Evolutionary conservation across 129 eudicot genomes (phyloP).

Genomic region (Chrysanthemum seticuspe): DNA sequence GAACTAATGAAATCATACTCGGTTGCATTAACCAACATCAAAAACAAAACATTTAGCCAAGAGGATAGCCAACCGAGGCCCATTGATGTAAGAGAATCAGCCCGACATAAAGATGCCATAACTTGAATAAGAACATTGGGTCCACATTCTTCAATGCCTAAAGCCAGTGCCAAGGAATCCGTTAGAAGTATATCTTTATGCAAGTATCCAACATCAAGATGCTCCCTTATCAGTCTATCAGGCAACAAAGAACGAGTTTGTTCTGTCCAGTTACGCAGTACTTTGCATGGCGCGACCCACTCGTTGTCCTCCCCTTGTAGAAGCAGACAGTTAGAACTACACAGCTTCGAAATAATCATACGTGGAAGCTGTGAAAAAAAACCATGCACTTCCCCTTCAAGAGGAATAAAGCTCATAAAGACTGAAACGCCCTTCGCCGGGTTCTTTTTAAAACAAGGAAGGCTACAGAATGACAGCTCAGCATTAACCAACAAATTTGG

Average conservation of each 20-base stretch:
- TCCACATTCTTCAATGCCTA: slow-evolving; percentile 77
- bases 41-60: slow-evolving; percentile 57
- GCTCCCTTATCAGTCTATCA: slow-evolving; percentile 55
- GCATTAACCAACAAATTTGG: slow-evolving; percentile 70
- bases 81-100: slow-evolving; percentile 47
- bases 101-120: slow-evolving; percentile 44
- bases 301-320: slow-evolving; percentile 48
- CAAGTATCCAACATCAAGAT: slow-evolving; percentile 61
- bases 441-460: slow-evolving; percentile 57
- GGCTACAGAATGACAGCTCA: slow-evolving; percentile 56
- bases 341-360: slow-evolving; percentile 62
- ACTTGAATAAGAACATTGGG: slow-evolving; percentile 54
- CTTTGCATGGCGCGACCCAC: slow-evolving; percentile 84
- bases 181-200: slow-evolving; percentile 55
- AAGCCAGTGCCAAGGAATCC: slow-evolving; percentile 60
- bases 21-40: slow-evolving; percentile 34
- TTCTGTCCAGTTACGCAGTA: slow-evolving; percentile 59
- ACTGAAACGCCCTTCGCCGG: slow-evolving; percentile 64
- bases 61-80: slow-evolving; percentile 66
- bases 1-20: slow-evolving; percentile 39
- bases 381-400: slow-evolving; percentile 77
- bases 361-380: slow-evolving; percentile 76
- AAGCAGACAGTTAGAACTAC: slow-evolving; percentile 63
- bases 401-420: slow-evolving; percentile 77
- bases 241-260: slow-evolving; percentile 58